These are phyloP conservation scores for Tephrocybe rancida DNA, from an alignment of 768 basidiomycete genomes.

Conservation along the genomic window DNA sequence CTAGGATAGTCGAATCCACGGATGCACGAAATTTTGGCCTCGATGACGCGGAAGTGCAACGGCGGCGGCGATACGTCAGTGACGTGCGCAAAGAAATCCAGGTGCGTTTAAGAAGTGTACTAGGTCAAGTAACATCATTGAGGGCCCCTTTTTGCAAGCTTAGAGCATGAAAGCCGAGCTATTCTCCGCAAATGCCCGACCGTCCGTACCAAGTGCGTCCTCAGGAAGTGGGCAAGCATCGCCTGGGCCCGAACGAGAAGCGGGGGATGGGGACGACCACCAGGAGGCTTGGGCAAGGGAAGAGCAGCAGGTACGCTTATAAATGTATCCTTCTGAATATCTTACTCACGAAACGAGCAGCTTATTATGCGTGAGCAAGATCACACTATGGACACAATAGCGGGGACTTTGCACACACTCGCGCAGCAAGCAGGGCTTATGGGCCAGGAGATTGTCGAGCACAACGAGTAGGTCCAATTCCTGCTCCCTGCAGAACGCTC, in stretches of 20 bases:
- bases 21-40: constrained; percentile 87
- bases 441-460: constrained; percentile 90
- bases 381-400: constrained; percentile 82
- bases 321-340: not conserved
- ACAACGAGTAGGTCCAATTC: constrained; percentile 69
- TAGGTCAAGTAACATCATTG: constrained; percentile 18
- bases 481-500: not conserved
- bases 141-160: constrained; percentile 42
- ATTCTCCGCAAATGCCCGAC: constrained; percentile 23
- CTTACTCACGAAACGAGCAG: constrained; percentile 36
- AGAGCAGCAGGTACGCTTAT: constrained; percentile 74
- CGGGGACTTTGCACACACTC: constrained; percentile 82
- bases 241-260: constrained; percentile 33
- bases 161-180: constrained; percentile 79
- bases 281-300: constrained; percentile 82
- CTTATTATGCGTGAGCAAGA: constrained; percentile 91
- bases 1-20: constrained; percentile 83
- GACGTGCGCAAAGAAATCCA: constrained; percentile 76
- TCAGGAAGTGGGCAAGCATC: constrained; percentile 33
- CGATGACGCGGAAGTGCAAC: constrained; percentile 72
- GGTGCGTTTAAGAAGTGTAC: constrained; percentile 46
- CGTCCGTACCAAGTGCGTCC: constrained; percentile 23
- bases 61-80: constrained; percentile 75
- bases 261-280: constrained; percentile 51
- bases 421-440: constrained; percentile 93